Evolutionary conservation across 139 green algal genomes (phyloP).

Genomic region (Chlorella ohadii): DNA sequence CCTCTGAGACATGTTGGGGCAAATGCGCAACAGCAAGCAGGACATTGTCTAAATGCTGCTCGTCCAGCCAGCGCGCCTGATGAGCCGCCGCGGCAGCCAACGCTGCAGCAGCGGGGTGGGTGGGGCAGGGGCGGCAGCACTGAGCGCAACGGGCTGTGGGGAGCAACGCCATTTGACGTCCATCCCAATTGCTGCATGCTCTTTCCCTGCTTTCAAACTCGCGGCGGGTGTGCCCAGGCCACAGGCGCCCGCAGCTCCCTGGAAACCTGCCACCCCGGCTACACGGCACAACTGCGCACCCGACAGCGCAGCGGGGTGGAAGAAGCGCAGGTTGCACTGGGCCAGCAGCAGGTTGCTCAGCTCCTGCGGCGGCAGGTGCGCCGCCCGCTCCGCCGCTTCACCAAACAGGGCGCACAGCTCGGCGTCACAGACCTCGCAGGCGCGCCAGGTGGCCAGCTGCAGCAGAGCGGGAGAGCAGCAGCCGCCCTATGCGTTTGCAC

Average conservation of each 20-base stretch:
- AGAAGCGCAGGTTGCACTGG: background rate
- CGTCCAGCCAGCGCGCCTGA: background rate
- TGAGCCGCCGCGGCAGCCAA: background rate
- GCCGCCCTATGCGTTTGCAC: background rate
- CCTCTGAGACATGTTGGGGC: background rate
- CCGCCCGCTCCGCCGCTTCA: background rate
- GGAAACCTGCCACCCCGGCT: no score
- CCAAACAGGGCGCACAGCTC: background rate
- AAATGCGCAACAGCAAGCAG: background rate
- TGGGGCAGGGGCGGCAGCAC: background rate
- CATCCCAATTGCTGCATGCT: no score
- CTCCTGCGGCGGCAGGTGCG: background rate
- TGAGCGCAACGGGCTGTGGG: no score
- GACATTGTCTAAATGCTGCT: background rate
- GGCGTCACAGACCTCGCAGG: background rate
- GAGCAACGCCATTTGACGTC: no score
- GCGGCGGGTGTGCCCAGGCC: no score
- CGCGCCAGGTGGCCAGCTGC: background rate
- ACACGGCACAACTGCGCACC: background rate
- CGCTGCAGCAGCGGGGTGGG: background rate
- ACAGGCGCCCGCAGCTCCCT: no score
- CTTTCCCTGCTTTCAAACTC: no score
- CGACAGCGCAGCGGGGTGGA: background rate
- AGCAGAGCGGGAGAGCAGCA: background rate
- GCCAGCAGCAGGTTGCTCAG: slow-evolving; percentile 9